Conservation (phyloP, 23 red algal species). For the Gracilaria vermiculophylla region DNA sequence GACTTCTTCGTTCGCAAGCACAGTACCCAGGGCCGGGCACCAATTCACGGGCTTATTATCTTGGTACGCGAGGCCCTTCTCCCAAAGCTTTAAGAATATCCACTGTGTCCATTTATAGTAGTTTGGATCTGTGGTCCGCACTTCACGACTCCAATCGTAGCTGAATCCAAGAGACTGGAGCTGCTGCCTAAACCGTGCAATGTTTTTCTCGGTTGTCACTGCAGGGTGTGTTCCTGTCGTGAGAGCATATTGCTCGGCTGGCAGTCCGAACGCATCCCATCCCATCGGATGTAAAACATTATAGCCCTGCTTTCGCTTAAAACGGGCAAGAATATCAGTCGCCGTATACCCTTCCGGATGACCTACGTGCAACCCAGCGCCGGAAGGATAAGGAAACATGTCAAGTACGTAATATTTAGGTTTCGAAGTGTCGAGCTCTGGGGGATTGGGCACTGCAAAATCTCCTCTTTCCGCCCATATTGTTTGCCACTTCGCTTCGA, state of each 20-base stretch:
- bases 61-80: slow-evolving; percentile 97
- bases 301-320: slow-evolving; percentile 83
- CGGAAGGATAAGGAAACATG: slow-evolving; percentile 99
- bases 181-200: slow-evolving; percentile 81
- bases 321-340: slow-evolving; percentile 96
- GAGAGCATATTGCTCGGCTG: slow-evolving; percentile 97
- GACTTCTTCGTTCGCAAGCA: slow-evolving; percentile 98
- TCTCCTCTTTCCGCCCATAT: slow-evolving; percentile 68
- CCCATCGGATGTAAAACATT: slow-evolving; percentile 99
- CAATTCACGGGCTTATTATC: slow-evolving; percentile 95
- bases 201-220: slow-evolving; percentile 85
- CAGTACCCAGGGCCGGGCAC: slow-evolving; percentile 97
- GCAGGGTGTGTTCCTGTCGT: slow-evolving; percentile 93
- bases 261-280: slow-evolving; percentile 97
- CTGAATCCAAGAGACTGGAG: slow-evolving; percentile 87
- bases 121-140: slow-evolving; percentile 77
- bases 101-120: slow-evolving; percentile 99
- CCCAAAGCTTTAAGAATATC: slow-evolving; percentile 98
- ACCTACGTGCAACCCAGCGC: slow-evolving; percentile 91
- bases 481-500: slow-evolving; percentile 87
- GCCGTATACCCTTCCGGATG: slow-evolving; percentile 99
- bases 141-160: slow-evolving; percentile 94
- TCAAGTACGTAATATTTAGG: slow-evolving; percentile 97
- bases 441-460: slow-evolving; percentile 18
- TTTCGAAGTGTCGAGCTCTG: slow-evolving; percentile 58